Base-by-base conservation (phyloP, 768 basidiomycete genomes). In the Naganishia vishniacii region DNA sequence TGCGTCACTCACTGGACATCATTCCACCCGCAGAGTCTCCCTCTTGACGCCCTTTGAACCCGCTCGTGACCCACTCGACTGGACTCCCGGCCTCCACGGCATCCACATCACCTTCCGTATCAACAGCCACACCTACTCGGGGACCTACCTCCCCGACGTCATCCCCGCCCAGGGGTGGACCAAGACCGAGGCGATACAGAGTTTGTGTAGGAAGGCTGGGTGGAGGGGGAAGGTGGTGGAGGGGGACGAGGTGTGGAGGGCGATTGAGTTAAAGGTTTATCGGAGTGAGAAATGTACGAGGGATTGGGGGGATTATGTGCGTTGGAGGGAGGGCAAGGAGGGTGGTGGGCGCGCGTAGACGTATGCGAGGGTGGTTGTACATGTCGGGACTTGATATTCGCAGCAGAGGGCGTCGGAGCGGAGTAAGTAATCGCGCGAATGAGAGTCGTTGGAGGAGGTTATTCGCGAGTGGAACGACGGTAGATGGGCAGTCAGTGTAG, bases 131-230 rank as follows among this genome's bases (percentile, higher is more conserved):
- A 88, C 15, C 28, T 56, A 45, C 84, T 80, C 73, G 84, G 92
- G 93, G 8, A 92, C 90, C 0, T 99, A 93, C 78, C 82, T 99
- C 12, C 95, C 95, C 4, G 86, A 97, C 61, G 88, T 99, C 65
- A 87, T 89, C 45, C 83, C 86, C 0, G 89, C 91, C 40, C 94
- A 98, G 77, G 92, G 90, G 7, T 99, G 95, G 95, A 84, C 86
- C 66, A 88, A 88, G 82, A 80, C 87, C 64, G 88, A 95, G 76
- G 87, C 94, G 7, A 79, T 99, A 41, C 86, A 93, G 70, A 91
- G 86, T 70, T 91, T 92, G 29, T 91, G 98, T 68, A 83, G 84
- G 67, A 99, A 99, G 78, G 89, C 93, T 3, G 95, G 92, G 3
- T 98, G 72, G 45, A 44, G 70, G 15, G 66, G 70, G 0, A 48